These are phyloP conservation scores for Globisporangium orthogonon DNA, from an alignment of 352 stramenopile genomes.

Conservation along the genomic window DNA sequence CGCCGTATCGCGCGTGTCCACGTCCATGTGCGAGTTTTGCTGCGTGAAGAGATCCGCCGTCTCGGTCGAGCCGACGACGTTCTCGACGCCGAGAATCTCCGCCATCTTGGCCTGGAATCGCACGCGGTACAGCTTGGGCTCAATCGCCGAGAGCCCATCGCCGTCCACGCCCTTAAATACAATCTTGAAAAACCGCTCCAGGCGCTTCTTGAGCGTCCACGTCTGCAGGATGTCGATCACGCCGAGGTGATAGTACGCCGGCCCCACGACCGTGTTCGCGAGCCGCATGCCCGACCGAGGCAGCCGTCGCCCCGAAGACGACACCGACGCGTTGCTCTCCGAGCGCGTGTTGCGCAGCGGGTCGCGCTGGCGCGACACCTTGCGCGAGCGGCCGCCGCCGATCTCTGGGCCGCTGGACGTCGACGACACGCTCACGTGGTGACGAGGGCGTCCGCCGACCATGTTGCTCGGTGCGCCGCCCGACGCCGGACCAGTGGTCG, in stretches of 20 bases:
- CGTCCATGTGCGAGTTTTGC: slow-evolving; percentile 87
- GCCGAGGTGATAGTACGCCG: slow-evolving; percentile 87
- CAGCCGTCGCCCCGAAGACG: slow-evolving; percentile 59
- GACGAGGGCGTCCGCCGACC: slow-evolving; percentile 14
- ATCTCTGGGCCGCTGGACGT: slow-evolving; percentile 12
- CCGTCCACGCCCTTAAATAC: slow-evolving; percentile 72
- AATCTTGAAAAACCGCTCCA: slow-evolving; percentile 88
- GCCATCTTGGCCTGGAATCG: slow-evolving; percentile 86
- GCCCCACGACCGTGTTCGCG: slow-evolving; percentile 81
- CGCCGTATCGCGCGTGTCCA: slow-evolving; percentile 60
- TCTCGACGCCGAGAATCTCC: slow-evolving; percentile 79
- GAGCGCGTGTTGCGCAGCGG: slow-evolving; percentile 32
- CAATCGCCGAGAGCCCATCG: slow-evolving; percentile 80
- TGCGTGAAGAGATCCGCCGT: slow-evolving; percentile 56
- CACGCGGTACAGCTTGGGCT: slow-evolving; percentile 75
- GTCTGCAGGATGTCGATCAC: slow-evolving; percentile 91
- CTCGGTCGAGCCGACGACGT: slow-evolving; percentile 39
- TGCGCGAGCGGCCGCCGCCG: slow-evolving; percentile 28
- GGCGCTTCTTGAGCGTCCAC: slow-evolving; percentile 83
- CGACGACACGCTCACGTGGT: slow-evolving; percentile 66
- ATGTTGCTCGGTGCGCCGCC: background rate
- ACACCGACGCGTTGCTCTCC: slow-evolving; percentile 55
- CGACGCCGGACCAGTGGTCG: background rate
- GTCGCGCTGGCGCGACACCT: slow-evolving; percentile 49
- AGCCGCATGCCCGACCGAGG: slow-evolving; percentile 80